These are phyloP conservation scores for Allium sativum DNA, from an alignment of 106 monocot species.

Conservation along the genomic window DNA sequence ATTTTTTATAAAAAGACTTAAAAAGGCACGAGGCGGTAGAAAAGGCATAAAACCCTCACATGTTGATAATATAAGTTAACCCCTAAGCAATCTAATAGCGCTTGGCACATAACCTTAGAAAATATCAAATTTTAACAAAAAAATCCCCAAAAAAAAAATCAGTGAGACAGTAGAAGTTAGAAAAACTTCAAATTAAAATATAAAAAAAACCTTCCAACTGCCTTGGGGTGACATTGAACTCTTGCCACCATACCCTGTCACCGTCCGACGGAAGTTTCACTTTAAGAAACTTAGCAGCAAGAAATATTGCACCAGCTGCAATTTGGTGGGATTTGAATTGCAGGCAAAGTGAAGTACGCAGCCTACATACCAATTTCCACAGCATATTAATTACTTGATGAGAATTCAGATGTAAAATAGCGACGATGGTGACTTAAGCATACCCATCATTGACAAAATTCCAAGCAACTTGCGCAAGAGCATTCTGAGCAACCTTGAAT, in stretches of 20 bases:
- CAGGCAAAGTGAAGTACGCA: slow-evolving; percentile 93
- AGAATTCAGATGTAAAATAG: slow-evolving; percentile 8
- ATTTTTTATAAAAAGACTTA: too few relatives aligned
- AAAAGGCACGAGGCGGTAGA: too few relatives aligned
- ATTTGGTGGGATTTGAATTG: slow-evolving; percentile 98
- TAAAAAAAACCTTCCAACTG: slow-evolving; percentile 81
- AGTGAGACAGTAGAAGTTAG: too few relatives aligned
- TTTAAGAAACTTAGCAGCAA: slow-evolving; percentile 96
- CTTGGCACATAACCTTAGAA: too few relatives aligned
- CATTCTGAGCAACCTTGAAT: slow-evolving; percentile 92
- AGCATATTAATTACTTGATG: slow-evolving; percentile 14
- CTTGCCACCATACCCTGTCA: slow-evolving; percentile 91
- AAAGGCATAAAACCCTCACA: too few relatives aligned
- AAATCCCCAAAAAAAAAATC: too few relatives aligned
- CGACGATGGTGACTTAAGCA: slow-evolving; percentile 18
- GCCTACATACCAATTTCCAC: slow-evolving; percentile 49
- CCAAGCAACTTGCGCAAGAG: slow-evolving; percentile 99
- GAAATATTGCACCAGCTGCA: slow-evolving; percentile 96
- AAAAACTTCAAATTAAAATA: too few relatives aligned
- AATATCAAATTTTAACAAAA: too few relatives aligned
- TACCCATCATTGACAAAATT: slow-evolving; percentile 99
- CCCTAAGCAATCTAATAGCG: too few relatives aligned
- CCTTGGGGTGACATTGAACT: slow-evolving; percentile 37
- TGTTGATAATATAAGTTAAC: too few relatives aligned
- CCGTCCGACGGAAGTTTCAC: slow-evolving; percentile 95